Evolutionary conservation across 2,329 filamentous ascomycete genomes (phyloP), one percentile per base, ranked within the genome.

Genomic region (Alternaria angustiovoidea): DNA sequence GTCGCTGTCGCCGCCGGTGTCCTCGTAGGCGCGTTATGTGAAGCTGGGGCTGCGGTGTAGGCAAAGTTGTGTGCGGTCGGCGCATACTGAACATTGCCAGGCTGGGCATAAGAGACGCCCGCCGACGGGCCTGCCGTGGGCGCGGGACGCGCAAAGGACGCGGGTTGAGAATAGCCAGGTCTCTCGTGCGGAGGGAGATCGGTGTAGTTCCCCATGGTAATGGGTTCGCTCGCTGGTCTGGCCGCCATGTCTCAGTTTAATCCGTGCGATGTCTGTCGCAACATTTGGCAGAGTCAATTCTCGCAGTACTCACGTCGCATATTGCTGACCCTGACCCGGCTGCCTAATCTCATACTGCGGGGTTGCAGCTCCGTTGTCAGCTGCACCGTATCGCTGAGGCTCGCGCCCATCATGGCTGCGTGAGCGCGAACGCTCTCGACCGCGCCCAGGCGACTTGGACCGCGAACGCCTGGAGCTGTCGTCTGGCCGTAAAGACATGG

Each of bases 121-220:
- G 66, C 63, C 5, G 70, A 63, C 1, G 65, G 61, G 16, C 62
- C 36, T 51, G 53, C 11, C 61, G 57, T 16, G 59, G 48, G 57
- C 62, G 66, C 65, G 60, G 67, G 53, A 38, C 55, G 51, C 14
- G 59, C 56, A 39, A 62, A 62, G 8, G 56, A 59, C n/a, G 57
- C 42, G 30, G 60, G 14, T 14, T 46, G 57, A 14, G 57, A 58
- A 60, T 78, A 82, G 36, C 75, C 78, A 2, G 81, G 79, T 5
- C 81, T 72, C 62, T 83, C 76, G 52, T 81, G 69, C 12, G 80
- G 81, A 28, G 81, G 81, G 9, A 81, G 73, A 61, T 83, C 81
- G 24, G 73, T 69, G 61, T 80, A 82, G 54, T 76, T 79, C 51
- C 80, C 80, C 79, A 81, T 82, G 49, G 79, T 81, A 34, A 80